Conservation (phyloP, 805 yeast genomes). For the Pichia scutulata region DNA sequence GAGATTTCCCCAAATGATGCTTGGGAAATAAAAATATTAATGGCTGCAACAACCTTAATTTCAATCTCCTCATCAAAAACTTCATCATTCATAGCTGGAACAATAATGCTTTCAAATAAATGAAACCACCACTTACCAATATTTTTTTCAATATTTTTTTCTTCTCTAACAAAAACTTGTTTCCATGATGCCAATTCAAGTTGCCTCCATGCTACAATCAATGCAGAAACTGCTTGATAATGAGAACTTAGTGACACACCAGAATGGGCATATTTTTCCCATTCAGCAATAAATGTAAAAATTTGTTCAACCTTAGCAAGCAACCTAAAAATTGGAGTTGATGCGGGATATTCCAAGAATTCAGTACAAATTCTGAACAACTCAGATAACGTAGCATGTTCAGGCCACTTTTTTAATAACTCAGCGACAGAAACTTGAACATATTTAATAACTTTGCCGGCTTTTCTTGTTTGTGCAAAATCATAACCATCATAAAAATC, state of each 20-base stretch:
- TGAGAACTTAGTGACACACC: constrained; percentile 57
- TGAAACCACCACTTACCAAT: constrained; percentile 89
- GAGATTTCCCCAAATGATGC: constrained; percentile 69
- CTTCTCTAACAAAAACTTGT: constrained; percentile 61
- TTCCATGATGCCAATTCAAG: constrained; percentile 85
- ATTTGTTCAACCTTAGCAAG: constrained; percentile 82
- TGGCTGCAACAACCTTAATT: constrained; percentile 42
- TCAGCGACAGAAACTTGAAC: constrained; percentile 38
- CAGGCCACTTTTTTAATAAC: constrained; percentile 77
- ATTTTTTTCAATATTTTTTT: constrained; percentile 34
- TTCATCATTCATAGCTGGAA: constrained; percentile 39
- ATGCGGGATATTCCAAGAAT: constrained; percentile 50
- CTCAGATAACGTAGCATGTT: constrained; percentile 80
- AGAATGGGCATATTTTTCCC: constrained; percentile 87
- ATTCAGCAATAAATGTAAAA: constrained; percentile 73
- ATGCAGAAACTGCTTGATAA: constrained; percentile 49
- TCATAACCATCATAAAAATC: constrained; percentile 65
- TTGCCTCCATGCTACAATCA: constrained; percentile 87
- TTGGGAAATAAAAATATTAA: constrained; percentile 69
- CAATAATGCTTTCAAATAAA: constrained; percentile 70
- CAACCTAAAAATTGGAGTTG: constrained; percentile 68
- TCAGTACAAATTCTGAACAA: constrained; percentile 59
- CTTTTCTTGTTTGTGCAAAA: constrained; percentile 50
- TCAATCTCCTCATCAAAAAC: constrained; percentile 29
- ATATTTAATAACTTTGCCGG: constrained; percentile 41